Conservation (phyloP, 2,329 filamentous ascomycete species). For the Sclerotinia nivalis region DNA sequence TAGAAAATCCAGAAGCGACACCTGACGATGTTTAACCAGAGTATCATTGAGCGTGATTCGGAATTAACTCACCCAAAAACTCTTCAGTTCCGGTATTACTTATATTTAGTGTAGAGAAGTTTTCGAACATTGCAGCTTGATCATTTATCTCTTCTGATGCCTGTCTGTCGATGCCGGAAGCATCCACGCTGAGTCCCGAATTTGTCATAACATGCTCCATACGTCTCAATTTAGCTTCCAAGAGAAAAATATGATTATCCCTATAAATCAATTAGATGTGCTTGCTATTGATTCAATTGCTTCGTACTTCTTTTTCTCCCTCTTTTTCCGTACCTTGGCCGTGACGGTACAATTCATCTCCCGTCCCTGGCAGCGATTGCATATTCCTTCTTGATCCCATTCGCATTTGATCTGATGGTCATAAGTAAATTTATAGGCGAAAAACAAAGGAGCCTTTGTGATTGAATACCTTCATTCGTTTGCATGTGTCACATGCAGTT, state of each 20-base stretch:
- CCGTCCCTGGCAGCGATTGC: conserved; percentile 30
- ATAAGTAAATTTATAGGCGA: conserved; percentile 5
- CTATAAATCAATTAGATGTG: conserved; percentile 18
- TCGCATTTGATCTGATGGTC: conserved; percentile 33
- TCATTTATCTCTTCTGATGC: conserved; percentile 29
- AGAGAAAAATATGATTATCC: conserved; percentile 28
- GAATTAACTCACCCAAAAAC: conserved; percentile 31
- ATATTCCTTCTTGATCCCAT: conserved; percentile 31
- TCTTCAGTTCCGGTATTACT: conserved; percentile 27
- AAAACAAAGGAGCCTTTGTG: conserved; percentile 6
- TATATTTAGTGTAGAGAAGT: conserved; percentile 33
- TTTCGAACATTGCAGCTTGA: conserved; percentile 29
- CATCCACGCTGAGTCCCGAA: conserved; percentile 24
- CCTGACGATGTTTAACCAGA: conserved; percentile 26
- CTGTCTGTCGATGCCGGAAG: conserved; percentile 22
- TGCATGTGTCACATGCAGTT: conserved; percentile 36
- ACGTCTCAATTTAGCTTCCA: conserved; percentile 35
- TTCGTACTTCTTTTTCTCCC: conserved; percentile 31
- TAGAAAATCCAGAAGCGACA: conserved; percentile 34
- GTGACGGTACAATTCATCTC: conserved; percentile 33
- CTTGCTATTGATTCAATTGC: conserved; percentile 17
- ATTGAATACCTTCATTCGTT: conserved; percentile 34
- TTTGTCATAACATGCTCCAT: conserved; percentile 33
- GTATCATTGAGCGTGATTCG: conserved; percentile 3
- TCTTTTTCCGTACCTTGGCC: conserved; percentile 34